Evolutionary conservation across 2,329 filamentous ascomycete genomes (phyloP).

Genomic region (Fusarium denticulatum): DNA sequence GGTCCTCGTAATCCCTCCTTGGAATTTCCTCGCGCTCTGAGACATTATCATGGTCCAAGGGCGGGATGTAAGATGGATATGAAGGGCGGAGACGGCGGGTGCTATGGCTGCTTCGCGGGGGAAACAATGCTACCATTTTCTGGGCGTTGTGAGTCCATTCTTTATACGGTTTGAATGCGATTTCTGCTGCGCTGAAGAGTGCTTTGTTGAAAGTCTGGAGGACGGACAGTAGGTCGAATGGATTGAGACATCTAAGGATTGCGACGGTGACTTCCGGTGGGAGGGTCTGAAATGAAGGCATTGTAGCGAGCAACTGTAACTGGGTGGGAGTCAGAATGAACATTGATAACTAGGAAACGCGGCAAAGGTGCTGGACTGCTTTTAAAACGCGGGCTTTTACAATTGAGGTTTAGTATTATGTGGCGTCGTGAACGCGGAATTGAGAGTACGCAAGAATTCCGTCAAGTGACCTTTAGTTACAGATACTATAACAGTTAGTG

Average conservation of each 20-base stretch:
- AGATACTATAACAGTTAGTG: rapidly evolving
- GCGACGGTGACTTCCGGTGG: background rate
- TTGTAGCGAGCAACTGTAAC: background rate
- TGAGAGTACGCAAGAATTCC: rapidly evolving
- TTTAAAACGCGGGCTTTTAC: background rate
- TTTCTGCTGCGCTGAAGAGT: background rate
- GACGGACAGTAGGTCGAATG: background rate
- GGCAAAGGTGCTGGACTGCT: too few species aligned
- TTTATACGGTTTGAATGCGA: background rate
- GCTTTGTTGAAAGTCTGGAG: background rate
- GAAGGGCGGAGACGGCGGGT: background rate
- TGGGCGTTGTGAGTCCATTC: background rate
- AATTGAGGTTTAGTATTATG: background rate
- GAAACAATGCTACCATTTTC: background rate
- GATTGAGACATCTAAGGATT: background rate
- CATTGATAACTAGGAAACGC: background rate
- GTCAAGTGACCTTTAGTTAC: rapidly evolving
- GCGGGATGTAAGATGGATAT: background rate
- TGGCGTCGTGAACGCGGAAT: background rate
- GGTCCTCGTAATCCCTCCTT: background rate
- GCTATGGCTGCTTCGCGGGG: background rate
- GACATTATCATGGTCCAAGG: background rate
- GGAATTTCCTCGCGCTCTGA: background rate
- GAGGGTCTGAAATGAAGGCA: background rate
- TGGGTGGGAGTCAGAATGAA: too few species aligned